These are phyloP conservation scores for Osmanthus fragrans DNA, from an alignment of 257 asterid genomes.

Conservation along the genomic window DNA sequence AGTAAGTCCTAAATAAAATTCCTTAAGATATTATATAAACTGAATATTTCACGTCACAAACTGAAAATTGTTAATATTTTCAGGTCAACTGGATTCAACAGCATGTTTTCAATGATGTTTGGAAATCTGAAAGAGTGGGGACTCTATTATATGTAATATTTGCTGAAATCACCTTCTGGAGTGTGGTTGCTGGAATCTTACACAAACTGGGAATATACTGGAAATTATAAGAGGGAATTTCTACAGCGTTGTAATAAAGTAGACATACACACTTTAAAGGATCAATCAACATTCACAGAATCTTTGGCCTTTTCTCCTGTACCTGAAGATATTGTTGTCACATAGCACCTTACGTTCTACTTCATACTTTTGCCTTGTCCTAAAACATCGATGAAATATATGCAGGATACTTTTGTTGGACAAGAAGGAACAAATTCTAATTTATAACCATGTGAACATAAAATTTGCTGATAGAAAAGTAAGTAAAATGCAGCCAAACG, in stretches of 20 bases:
- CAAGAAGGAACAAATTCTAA: not conserved
- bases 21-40: not conserved
- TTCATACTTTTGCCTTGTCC: not conserved
- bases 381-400: not conserved
- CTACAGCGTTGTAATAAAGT: not conserved
- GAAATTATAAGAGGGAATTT: constrained; percentile 50
- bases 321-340: not conserved
- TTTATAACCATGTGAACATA: not conserved
- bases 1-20: constrained; percentile 33
- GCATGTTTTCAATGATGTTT: constrained; percentile 71
- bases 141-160: constrained; percentile 72
- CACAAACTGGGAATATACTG: constrained; percentile 72
- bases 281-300: not conserved
- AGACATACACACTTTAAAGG: not conserved
- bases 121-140: constrained; percentile 84
- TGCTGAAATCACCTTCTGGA: constrained; percentile 90
- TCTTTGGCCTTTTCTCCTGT: not conserved
- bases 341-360: not conserved
- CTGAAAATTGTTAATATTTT: not conserved
- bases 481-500: not conserved
- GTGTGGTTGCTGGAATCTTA: constrained; percentile 65
- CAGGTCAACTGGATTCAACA: constrained; percentile 86
- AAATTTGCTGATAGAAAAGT: not conserved
- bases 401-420: too few relatives aligned
- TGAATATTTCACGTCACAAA: too few relatives aligned